phyloP scores from a whole-genome alignment of 2,329 filamentous ascomycete genomes.

The Knufia petricola region DNA sequence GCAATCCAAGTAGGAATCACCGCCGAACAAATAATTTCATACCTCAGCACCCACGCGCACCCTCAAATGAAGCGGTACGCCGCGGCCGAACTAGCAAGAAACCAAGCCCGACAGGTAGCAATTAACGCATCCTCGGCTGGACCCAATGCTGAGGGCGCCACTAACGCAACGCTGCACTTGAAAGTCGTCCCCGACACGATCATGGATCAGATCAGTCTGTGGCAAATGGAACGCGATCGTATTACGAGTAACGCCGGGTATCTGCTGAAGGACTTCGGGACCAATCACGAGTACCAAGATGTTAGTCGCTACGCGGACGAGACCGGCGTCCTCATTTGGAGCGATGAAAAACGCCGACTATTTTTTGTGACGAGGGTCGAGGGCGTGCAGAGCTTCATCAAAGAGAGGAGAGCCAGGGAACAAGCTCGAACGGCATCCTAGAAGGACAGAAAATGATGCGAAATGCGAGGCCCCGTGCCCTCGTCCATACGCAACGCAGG shows the following conservation, averaged over 20 bases:
- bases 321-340: constrained; percentile 83
- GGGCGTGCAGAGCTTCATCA: constrained; percentile 73
- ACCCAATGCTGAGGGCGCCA: neutral
- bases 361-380: constrained; percentile 92
- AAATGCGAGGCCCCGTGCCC: too few species aligned
- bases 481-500: too few species aligned
- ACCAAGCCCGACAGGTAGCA: constrained; percentile 28
- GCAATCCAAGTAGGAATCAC: constrained; percentile 90
- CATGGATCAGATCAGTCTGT: constrained; percentile 91
- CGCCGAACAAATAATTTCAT: constrained; percentile 87
- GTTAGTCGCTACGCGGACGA: constrained; percentile 63
- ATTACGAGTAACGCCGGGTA: constrained; percentile 79
- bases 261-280: constrained; percentile 80
- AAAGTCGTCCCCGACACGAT: constrained; percentile 88
- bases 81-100: constrained; percentile 17
- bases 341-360: constrained; percentile 65
- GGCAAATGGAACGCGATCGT: constrained; percentile 94
- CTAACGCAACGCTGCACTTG: constrained; percentile 18
- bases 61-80: constrained; percentile 75
- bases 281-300: constrained; percentile 51
- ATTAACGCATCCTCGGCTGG: neutral
- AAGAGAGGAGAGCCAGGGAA: constrained; percentile 42
- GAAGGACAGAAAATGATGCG: too few species aligned
- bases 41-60: constrained; percentile 85
- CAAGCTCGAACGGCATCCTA: neutral